Base-by-base conservation (phyloP, 805 yeast genomes). In the Ogataea pini region DNA sequence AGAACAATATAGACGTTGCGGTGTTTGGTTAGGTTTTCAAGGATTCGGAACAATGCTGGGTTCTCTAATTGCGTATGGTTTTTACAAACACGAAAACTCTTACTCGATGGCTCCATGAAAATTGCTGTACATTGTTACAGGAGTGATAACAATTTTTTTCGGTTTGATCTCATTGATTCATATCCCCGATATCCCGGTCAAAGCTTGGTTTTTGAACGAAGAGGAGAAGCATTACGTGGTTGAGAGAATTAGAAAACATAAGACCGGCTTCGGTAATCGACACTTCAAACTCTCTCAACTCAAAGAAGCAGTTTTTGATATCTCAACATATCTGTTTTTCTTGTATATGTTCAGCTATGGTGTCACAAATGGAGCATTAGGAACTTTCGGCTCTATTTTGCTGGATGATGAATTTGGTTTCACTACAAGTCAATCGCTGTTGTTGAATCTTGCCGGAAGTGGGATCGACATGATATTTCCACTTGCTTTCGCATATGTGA, bases 51-150 rank as follows among this genome's bases (percentile, higher is more conserved):
- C 71, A 29, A 64, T 77, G 32, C 42, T 77, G 37, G 80, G 83
- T n/a, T 73, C 75, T 36, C 70, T 75, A 8, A 74, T 82, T 49
- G 82, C 66, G 8, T 77, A 72, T 58, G 52, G 72, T 14, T 64
- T 81, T 4, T 71, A 65, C 67, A 62, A 18, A 36, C 64, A 32
- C 74, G 66, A 52, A 19, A 27, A 29, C 12, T 45, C 56, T 1
- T 72, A 78, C 73, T 78, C 73, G 16, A 63, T 80, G 7, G 70
- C 63, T 7, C 72, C 83, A 3, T 85, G 90, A 90, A 80, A 78
- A 57, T 64, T 79, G 9, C 62, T 82, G 7, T 85, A 78, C 61
- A 63, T 84, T 44, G 70, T 82, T 29, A 74, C 80, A 34, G 92
- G 91, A 24, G 64, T 72, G 8, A 71, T 79, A 51, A 82, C 88